Conservation (phyloP, 345 rosid species). For the Eucalyptus curtisii region DNA sequence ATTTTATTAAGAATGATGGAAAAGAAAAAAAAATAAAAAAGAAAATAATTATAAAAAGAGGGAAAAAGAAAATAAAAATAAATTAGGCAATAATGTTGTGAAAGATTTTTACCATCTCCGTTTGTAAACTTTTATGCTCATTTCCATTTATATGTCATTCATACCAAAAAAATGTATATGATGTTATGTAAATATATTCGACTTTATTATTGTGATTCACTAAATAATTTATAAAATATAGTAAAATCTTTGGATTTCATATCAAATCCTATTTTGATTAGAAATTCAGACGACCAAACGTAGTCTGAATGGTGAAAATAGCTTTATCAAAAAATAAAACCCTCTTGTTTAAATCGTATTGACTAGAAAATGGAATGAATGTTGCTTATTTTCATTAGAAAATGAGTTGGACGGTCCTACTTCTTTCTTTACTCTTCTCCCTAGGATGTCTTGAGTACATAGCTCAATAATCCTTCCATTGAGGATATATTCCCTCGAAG, state of each 20-base stretch:
- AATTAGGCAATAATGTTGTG: too few species aligned
- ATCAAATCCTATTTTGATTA: too few species aligned
- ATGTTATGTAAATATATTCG: accelerated
- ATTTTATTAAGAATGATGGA: too few species aligned
- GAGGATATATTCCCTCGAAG: neutral
- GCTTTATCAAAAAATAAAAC: neutral
- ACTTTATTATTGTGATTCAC: too few species aligned
- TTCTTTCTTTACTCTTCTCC: neutral
- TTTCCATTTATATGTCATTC: too few species aligned
- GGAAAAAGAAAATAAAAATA: too few species aligned
- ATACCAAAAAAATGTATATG: too few species aligned
- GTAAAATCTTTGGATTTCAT: accelerated
- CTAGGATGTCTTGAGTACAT: neutral
- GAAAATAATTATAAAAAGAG: too few species aligned
- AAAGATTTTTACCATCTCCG: too few species aligned
- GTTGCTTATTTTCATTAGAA: neutral
- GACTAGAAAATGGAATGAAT: neutral
- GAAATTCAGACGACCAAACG: accelerated
- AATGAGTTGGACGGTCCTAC: neutral
- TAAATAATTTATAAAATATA: too few species aligned
- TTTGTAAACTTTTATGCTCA: too few species aligned
- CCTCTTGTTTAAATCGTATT: neutral
- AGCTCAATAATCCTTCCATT: neutral
- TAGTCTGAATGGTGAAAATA: accelerated
- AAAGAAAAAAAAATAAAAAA: too few species aligned